A percentile compares a stretch with the other conserved stretches of the same genome.
Conservation (phyloP, 805 yeast genomes). For the Metschnikowia continentalis region DNA sequence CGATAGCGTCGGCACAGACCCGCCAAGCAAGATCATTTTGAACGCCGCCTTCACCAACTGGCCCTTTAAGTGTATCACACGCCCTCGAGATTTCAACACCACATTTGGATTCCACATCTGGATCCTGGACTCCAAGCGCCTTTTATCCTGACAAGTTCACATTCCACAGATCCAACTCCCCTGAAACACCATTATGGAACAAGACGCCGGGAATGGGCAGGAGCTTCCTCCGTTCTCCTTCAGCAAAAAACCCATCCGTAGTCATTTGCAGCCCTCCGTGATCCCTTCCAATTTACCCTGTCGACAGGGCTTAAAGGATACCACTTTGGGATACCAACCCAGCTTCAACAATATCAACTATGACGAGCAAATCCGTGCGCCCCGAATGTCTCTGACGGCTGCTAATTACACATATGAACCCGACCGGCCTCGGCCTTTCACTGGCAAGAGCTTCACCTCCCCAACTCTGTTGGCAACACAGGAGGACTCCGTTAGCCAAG, state of each 20-base stretch:
- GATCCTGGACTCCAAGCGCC: too few relatives aligned
- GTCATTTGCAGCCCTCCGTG: constrained; percentile 9
- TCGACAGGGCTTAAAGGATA: neutral
- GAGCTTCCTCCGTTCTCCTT: constrained; percentile 19
- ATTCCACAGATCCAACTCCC: neutral
- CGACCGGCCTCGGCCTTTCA: constrained; percentile 15
- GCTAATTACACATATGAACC: constrained; percentile 23
- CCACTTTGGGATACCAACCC: constrained; percentile 9
- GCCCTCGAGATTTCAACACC: neutral
- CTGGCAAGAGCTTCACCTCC: constrained; percentile 5
- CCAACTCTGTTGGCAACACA: constrained; percentile 1
- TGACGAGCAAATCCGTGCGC: constrained; percentile 54
- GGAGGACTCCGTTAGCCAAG: neutral
- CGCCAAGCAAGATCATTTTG: neutral
- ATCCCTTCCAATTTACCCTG: constrained; percentile 10
- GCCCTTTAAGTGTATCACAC: too few relatives aligned
- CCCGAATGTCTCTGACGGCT: constrained; percentile 42
- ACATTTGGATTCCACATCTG: too few relatives aligned
- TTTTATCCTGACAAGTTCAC: neutral
- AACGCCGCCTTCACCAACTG: too few relatives aligned
- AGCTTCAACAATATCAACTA: constrained; percentile 32
- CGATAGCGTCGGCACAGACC: neutral
- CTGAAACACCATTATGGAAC: neutral
- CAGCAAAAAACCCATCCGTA: constrained; percentile 16
- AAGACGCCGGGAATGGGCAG: constrained; percentile 6